Base-by-base conservation (phyloP, 148 eudicot genomes). In the Chenopodium suecicum region DNA sequence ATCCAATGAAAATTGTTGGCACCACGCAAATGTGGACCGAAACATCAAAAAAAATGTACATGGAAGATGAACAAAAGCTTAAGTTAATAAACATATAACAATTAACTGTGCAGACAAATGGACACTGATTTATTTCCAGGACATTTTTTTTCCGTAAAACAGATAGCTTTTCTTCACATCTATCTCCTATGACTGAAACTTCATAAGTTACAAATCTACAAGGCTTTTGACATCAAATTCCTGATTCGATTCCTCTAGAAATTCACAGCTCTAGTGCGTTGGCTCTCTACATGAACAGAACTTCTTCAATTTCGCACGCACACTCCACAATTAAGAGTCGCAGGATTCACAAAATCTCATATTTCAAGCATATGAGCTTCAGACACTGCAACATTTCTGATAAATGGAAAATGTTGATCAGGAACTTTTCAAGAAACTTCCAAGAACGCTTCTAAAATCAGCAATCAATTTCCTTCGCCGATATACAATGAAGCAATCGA, bases 171-270 rank as follows among this genome's bases (percentile, higher is more conserved):
- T 72, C 48, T 70, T 82, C 44, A 41, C 82, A 74, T 85, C 84
- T 78, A 81, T 78, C 32, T 69, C 73, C 84, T 81, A 82, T 85
- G 46, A 85, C 48, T 31, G 50, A 70, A 80, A 77, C 70, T 69
- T 69, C 81, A 70, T 54, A 84, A 86, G 81, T 78, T 84, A 88
- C 86, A 83, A 83, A 78, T 84, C 84, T 84, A 82, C 85, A 77
- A 22, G 67, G 73, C 78, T 89, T 85, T 89, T 85, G 73, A 81
- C 87, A 85, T 84, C 82, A 50, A 9, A 50, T 50, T 80, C 79
- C 66, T 84, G 76, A 82, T 52, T 64, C 60, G 19, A 41, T 29
- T 79, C 82, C 47, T 67, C 37, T 2, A 63, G 79, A 64, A 75
- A 62, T 32, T 79, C 48, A 78, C 70, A 69, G 56, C 48, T 70